phyloP scores from a whole-genome alignment of 2,329 filamentous ascomycete species.

The Hymenoscyphus albidus region DNA sequence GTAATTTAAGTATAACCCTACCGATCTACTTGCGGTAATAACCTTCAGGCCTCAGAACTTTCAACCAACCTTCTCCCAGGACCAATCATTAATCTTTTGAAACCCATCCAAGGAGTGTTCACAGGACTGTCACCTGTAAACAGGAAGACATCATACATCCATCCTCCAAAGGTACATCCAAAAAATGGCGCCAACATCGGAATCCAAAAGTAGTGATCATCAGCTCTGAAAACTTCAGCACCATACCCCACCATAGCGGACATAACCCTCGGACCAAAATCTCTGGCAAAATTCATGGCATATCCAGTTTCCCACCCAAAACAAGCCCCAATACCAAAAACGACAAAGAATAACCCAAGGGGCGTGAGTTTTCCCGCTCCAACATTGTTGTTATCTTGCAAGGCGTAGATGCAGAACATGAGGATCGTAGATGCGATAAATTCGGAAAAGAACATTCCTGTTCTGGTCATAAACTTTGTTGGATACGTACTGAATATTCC shows the following conservation, averaged over 20 bases:
- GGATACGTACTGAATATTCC: slow-evolving; percentile 75
- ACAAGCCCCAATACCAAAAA: slow-evolving; percentile 70
- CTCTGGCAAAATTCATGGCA: slow-evolving; percentile 69
- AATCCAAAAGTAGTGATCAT: slow-evolving; percentile 70
- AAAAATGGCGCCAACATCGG: slow-evolving; percentile 70
- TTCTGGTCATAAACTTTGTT: slow-evolving; percentile 57
- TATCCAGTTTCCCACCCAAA: slow-evolving; percentile 77
- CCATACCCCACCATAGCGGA: slow-evolving; percentile 67
- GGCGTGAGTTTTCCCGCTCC: slow-evolving; percentile 53
- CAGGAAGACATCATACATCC: slow-evolving; percentile 64
- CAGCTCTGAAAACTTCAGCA: slow-evolving; percentile 61
- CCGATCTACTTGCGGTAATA: too few relatives aligned
- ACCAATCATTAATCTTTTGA: slow-evolving; percentile 22
- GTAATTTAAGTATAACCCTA: too few relatives aligned
- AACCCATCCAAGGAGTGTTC: slow-evolving; percentile 33
- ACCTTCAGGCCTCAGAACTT: neutral
- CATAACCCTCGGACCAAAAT: slow-evolving; percentile 64
- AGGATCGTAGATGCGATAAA: slow-evolving; percentile 64
- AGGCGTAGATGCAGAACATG: slow-evolving; percentile 69
- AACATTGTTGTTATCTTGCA: slow-evolving; percentile 55
- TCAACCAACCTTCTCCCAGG: neutral
- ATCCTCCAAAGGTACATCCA: slow-evolving; percentile 60
- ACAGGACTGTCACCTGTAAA: slow-evolving; percentile 28
- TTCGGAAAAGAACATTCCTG: slow-evolving; percentile 68
- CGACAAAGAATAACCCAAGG: slow-evolving; percentile 64